Percentiles rank a stretch among this genome's conserved stretches.
Evolutionary conservation across 2,329 filamentous ascomycete genomes (phyloP).

Genomic region (Aspergillus sp.): DNA sequence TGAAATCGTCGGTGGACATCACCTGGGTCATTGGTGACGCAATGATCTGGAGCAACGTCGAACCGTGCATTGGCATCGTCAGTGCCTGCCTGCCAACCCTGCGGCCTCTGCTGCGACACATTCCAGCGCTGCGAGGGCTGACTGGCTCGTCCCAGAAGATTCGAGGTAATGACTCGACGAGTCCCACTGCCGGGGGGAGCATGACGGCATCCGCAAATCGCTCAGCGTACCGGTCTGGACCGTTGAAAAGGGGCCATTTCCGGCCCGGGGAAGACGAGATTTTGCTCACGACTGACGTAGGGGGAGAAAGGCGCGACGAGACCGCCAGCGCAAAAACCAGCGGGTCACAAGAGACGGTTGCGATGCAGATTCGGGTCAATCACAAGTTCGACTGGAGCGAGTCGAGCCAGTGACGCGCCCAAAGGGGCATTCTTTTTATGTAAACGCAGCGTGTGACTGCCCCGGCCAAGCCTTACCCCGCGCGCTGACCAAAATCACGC

Average conservation of each 20-base stretch:
- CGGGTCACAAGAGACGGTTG: constrained; percentile 5
- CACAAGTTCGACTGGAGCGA: constrained; percentile 16
- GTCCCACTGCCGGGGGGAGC: neutral
- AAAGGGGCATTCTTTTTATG: neutral
- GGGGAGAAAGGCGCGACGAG: neutral
- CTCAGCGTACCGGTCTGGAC: constrained; percentile 1
- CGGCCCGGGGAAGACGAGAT: constrained; percentile 20
- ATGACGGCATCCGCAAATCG: neutral
- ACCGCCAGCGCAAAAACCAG: neutral
- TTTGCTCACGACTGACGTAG: constrained; percentile 18
- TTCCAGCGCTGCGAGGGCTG: neutral
- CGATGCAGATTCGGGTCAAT: constrained; percentile 19
- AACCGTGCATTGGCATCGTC: constrained; percentile 29
- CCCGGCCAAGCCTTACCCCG: neutral
- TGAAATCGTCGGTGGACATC: constrained; percentile 22
- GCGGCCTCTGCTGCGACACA: constrained; percentile 18
- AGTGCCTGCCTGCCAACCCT: constrained; percentile 28
- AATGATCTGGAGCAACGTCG: constrained; percentile 29
- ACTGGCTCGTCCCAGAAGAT: neutral
- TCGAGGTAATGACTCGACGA: neutral
- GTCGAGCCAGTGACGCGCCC: neutral
- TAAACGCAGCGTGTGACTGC: neutral
- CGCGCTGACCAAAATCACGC: neutral
- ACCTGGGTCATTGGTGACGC: constrained; percentile 27
- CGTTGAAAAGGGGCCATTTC: constrained; percentile 7